Percentiles rank a stretch among this genome's conserved stretches.
Conservation (phyloP, 116 monocot species). For the Cymodocea nodosa region DNA sequence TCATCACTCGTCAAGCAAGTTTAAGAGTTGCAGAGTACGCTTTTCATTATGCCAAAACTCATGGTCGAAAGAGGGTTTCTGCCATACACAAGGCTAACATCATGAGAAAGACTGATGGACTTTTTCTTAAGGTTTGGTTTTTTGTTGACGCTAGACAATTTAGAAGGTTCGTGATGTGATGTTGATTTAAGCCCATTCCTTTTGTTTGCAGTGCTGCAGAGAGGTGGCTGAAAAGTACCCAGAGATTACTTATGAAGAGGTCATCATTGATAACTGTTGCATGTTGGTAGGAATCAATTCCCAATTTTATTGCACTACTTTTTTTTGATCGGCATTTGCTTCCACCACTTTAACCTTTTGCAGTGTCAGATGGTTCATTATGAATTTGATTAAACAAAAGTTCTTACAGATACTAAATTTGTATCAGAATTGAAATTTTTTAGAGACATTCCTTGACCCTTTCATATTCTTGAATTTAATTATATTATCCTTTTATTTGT, state of each 20-base stretch:
- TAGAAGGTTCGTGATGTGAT: no score
- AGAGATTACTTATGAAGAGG: slow-evolving; percentile 80
- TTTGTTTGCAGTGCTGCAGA: slow-evolving; percentile 60
- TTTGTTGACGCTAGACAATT: not conserved
- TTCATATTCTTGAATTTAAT: no score
- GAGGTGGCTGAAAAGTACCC: slow-evolving; percentile 89
- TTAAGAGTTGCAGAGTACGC: slow-evolving; percentile 91
- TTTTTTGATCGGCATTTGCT: not conserved
- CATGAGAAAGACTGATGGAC: slow-evolving; percentile 85
- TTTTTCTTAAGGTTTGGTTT: slow-evolving; percentile 66
- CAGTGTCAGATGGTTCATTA: no score
- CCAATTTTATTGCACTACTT: not conserved
- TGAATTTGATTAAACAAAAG: no score
- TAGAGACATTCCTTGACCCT: no score
- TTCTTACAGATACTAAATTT: no score
- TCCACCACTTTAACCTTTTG: not conserved
- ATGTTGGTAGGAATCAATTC: slow-evolving; percentile 56
- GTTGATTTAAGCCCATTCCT: not conserved
- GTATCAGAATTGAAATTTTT: no score
- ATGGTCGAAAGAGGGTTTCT: slow-evolving; percentile 71
- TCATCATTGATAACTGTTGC: slow-evolving; percentile 92
- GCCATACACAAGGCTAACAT: slow-evolving; percentile 96
- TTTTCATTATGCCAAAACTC: slow-evolving; percentile 69
- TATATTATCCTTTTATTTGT: not conserved
- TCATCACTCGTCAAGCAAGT: slow-evolving; percentile 84